These are phyloP conservation scores for Choricystis sp. DNA, from an alignment of 139 green algal genomes.

Conservation along the genomic window DNA sequence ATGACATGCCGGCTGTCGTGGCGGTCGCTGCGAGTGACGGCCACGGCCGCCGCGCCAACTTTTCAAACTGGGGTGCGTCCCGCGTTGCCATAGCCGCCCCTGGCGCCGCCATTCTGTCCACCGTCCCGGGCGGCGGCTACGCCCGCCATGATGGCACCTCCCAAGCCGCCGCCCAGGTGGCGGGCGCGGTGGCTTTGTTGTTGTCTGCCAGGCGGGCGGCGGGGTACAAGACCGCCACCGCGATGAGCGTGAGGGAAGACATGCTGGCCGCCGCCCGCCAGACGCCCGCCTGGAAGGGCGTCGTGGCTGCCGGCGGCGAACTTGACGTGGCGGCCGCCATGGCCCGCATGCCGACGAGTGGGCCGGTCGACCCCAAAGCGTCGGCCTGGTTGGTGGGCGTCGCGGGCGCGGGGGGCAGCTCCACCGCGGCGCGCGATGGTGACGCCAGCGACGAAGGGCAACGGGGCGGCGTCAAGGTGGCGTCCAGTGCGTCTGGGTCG, in stretches of 20 bases:
- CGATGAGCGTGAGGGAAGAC: neutral
- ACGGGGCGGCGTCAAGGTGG: too few species aligned
- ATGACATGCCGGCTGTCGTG: constrained; percentile 5
- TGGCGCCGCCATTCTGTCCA: constrained; percentile 6
- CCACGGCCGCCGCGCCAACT: constrained; percentile 4
- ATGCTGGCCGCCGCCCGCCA: neutral
- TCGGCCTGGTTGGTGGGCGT: neutral
- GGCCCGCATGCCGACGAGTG: neutral
- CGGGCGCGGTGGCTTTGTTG: constrained; percentile 3
- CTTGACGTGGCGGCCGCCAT: constrained; percentile 3
- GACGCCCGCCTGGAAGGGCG: neutral
- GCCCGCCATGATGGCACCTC: constrained; percentile 5
- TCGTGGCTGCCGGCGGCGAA: neutral
- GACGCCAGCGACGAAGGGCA: too few species aligned
- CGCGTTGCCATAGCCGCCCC: constrained; percentile 5
- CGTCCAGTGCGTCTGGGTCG: too few species aligned
- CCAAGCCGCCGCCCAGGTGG: constrained; percentile 6
- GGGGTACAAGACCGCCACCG: neutral
- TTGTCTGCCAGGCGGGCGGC: constrained; percentile 1
- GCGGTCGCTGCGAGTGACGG: constrained; percentile 5
- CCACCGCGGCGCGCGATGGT: too few species aligned
- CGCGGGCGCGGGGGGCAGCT: neutral
- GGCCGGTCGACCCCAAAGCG: neutral
- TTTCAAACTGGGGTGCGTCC: constrained; percentile 4
- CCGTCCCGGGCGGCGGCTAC: constrained; percentile 1